Conservation (phyloP, 2,329 filamentous ascomycete species). For the Ceratocystis huliohia region DNA sequence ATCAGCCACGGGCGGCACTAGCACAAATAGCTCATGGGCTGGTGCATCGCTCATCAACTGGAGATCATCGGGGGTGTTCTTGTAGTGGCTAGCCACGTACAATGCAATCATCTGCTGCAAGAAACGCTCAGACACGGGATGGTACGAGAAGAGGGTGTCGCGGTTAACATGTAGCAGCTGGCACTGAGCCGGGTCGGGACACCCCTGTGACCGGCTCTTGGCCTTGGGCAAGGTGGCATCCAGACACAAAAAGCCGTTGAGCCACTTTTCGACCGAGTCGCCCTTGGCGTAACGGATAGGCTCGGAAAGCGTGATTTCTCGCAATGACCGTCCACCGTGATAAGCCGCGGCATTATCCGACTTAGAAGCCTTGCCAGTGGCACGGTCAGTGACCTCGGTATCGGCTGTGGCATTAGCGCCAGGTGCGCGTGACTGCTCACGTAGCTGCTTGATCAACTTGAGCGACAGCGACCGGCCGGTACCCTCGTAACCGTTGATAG, state of each 20-base stretch:
- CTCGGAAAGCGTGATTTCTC: constrained; percentile 85
- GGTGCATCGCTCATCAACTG: constrained; percentile 97
- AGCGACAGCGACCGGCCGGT: constrained; percentile 88
- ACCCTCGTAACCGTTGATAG: constrained; percentile 97
- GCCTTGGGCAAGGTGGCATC: constrained; percentile 79
- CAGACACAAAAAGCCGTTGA: constrained; percentile 85
- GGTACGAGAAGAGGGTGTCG: constrained; percentile 95
- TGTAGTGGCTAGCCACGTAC: constrained; percentile 95
- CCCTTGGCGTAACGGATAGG: constrained; percentile 90
- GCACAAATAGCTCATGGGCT: constrained; percentile 88
- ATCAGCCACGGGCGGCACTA: constrained; percentile 74
- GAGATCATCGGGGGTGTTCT: constrained; percentile 95
- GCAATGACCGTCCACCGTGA: constrained; percentile 60
- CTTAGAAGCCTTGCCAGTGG: constrained; percentile 62
- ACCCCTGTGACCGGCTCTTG: constrained; percentile 58
- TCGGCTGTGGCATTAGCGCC: constrained; percentile 39
- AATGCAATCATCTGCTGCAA: constrained; percentile 96
- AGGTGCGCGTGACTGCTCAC: constrained; percentile 67
- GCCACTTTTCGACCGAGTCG: constrained; percentile 88
- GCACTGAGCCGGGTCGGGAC: constrained; percentile 81
- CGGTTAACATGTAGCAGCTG: constrained; percentile 89
- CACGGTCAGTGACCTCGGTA: constrained; percentile 60
- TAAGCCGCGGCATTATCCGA: constrained; percentile 41
- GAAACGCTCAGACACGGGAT: constrained; percentile 93
- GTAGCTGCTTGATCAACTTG: constrained; percentile 92